Conservation (phyloP, 257 asterid species). For the Solanum arcanum region DNA sequence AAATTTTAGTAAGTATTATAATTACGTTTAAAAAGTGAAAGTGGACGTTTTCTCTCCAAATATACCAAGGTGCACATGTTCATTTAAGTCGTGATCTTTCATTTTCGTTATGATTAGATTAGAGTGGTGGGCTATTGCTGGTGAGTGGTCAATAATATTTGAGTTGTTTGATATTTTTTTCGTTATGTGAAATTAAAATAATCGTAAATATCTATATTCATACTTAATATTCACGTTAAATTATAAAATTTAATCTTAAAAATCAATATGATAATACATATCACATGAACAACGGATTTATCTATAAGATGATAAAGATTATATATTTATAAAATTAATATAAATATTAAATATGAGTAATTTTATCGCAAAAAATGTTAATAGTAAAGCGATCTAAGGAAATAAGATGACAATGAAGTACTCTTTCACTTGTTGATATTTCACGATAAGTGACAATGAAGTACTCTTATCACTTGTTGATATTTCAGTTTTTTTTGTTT, state of each 20-base stretch:
- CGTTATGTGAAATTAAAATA: neutral
- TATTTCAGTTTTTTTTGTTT: no score
- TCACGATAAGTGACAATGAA: no score
- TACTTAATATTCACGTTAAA: no score
- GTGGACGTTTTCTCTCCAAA: neutral
- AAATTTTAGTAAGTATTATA: no score
- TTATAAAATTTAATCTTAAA: no score
- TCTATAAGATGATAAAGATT: no score
- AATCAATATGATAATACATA: no score
- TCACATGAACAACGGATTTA: no score
- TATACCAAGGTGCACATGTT: neutral
- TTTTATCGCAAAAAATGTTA: neutral
- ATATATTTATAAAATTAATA: no score
- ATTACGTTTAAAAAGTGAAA: no score
- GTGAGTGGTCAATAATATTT: neutral
- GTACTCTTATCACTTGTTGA: neutral
- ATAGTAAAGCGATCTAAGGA: neutral
- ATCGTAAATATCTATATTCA: fast-evolving
- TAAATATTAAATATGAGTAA: no score
- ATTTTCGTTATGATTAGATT: neutral
- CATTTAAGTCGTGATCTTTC: neutral
- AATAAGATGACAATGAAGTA: neutral
- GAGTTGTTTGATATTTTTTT: neutral
- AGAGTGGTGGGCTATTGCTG: neutral
- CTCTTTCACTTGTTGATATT: neutral